phyloP scores from a whole-genome alignment of 805 yeast genomes.

The Teunomyces stri region DNA sequence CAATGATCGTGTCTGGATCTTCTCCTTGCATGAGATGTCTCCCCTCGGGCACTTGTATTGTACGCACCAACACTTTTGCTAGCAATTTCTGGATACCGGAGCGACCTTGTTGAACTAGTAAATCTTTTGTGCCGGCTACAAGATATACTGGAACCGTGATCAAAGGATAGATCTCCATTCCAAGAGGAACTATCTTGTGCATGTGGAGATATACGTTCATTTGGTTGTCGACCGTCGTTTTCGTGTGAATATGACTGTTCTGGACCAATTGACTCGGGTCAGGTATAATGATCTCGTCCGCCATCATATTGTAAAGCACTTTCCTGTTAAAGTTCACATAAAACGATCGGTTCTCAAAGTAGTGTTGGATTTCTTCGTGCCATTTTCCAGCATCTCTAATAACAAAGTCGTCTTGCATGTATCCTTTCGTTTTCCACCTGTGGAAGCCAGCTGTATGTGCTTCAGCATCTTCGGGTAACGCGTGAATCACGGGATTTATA shows the following conservation, averaged over 20 bases:
- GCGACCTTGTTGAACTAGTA: not conserved
- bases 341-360: not conserved
- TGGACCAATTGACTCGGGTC: not conserved
- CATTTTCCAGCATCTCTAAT: not conserved
- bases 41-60: not conserved
- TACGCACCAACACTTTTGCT: not conserved
- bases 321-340: not conserved
- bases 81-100: not conserved
- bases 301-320: not conserved
- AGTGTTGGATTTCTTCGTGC: not conserved
- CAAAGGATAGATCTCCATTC: not conserved
- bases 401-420: not conserved
- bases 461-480: not conserved
- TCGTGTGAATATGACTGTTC: not conserved
- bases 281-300: conserved; percentile 1
- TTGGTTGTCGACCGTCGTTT: not conserved
- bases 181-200: not conserved
- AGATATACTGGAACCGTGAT: not conserved
- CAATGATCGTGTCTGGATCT: not conserved
- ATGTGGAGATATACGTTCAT: conserved; percentile 1
- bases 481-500: conserved; percentile 59
- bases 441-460: not conserved
- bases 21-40: not conserved
- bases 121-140: not conserved
- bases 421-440: conserved; percentile 4